These are phyloP conservation scores for Trichoderma endophyticum DNA, from an alignment of 2,329 filamentous ascomycete genomes.

Conservation along the genomic window DNA sequence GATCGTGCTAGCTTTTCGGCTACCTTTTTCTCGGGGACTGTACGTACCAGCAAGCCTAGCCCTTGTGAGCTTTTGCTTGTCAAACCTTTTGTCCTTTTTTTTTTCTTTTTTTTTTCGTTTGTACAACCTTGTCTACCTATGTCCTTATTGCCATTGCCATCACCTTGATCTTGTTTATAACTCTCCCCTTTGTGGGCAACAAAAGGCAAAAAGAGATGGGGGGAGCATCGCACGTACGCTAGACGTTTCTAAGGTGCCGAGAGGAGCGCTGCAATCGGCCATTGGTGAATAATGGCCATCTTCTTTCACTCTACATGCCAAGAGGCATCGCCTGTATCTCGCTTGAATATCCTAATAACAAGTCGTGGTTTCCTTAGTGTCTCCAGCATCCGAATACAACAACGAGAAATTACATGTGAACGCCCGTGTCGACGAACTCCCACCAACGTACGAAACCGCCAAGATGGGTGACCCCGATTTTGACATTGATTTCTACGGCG, in stretches of 20 bases:
- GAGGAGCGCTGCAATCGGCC: not conserved
- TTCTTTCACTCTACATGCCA: slow-evolving; percentile 1
- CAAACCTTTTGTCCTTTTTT: slow-evolving; percentile 27
- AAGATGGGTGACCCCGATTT: slow-evolving; percentile 68
- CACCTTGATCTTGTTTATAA: not conserved
- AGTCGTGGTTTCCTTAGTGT: not conserved
- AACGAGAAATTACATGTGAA: not conserved
- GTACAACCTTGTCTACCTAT: slow-evolving; percentile 10
- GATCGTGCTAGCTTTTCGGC: not conserved
- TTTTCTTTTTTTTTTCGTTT: slow-evolving; percentile 24
- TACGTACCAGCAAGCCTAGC: slow-evolving; percentile 51
- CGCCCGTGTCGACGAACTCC: slow-evolving; percentile 22
- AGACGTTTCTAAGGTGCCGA: not conserved
- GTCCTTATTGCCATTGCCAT: not conserved
- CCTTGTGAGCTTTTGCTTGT: slow-evolving; percentile 22
- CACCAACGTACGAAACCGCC: slow-evolving; percentile 12
- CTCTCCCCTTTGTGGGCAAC: not conserved
- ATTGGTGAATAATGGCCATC: not conserved
- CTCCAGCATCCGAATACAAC: not conserved
- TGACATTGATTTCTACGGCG: slow-evolving; percentile 70
- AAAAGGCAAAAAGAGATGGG: not conserved
- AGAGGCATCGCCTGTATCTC: slow-evolving; percentile 13
- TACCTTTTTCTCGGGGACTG: slow-evolving; percentile 39
- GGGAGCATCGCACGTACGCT: not conserved
- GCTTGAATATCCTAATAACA: slow-evolving; percentile 17